These are phyloP conservation scores for Colletotrichum tropicale DNA, from an alignment of 2,329 filamentous ascomycete species.

Conservation along the genomic window DNA sequence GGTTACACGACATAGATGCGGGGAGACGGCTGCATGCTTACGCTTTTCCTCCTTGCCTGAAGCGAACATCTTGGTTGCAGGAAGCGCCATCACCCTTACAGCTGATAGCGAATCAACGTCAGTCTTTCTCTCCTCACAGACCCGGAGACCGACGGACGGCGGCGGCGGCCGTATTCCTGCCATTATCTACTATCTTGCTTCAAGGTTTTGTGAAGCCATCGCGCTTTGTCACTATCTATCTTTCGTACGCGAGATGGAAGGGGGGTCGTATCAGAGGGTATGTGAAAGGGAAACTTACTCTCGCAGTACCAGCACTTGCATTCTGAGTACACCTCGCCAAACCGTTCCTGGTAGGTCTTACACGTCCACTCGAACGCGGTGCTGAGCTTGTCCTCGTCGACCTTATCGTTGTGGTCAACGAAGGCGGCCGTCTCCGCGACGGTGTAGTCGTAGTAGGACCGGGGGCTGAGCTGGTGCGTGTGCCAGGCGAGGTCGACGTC, in stretches of 20 bases:
- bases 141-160: background rate
- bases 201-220: background rate
- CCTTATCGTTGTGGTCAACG: conserved; percentile 84
- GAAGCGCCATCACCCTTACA: conserved; percentile 61
- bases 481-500: conserved; percentile 77
- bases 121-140: background rate
- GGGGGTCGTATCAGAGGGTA: background rate
- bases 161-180: background rate
- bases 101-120: conserved; percentile 28
- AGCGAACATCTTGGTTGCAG: conserved; percentile 47
- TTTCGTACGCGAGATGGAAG: background rate
- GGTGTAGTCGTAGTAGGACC: conserved; percentile 63
- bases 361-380: conserved; percentile 72
- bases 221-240: background rate
- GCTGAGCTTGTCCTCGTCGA: conserved; percentile 69
- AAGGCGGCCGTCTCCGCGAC: conserved; percentile 53
- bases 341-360: conserved; percentile 67
- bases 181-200: background rate
- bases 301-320: conserved; percentile 84
- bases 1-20: background rate
- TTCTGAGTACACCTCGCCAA: conserved; percentile 68
- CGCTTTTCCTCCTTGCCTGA: conserved; percentile 47
- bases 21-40: conserved; percentile 17
- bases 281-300: conserved; percentile 32
- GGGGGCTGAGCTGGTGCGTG: conserved; percentile 71